Conservation (phyloP, 495 filamentous ascomycete genomes). For the Penicillium mononematosum region DNA sequence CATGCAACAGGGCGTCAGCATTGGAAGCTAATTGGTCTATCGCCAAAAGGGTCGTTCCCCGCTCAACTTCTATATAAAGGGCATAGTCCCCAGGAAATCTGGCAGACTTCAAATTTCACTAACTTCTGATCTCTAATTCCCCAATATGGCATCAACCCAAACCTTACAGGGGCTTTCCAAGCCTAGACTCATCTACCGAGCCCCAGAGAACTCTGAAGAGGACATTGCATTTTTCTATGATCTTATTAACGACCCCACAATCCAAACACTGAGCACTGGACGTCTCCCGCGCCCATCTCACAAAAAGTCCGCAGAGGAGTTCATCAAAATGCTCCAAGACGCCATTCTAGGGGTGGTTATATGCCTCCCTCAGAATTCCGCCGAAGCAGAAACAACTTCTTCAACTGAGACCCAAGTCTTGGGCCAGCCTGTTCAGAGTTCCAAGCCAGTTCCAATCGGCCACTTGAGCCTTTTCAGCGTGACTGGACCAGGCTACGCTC, state of each 20-base stretch:
- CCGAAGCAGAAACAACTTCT: not conserved
- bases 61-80: not conserved
- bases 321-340: not conserved
- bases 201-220: slow-evolving; percentile 12
- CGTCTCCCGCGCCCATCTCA: not conserved
- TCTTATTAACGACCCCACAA: not conserved
- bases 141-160: not conserved
- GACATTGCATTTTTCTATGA: slow-evolving; percentile 6
- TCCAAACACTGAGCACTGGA: slow-evolving; percentile 1
- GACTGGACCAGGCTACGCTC: slow-evolving; percentile 1
- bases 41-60: not conserved
- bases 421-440: not conserved
- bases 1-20: not conserved
- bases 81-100: not conserved
- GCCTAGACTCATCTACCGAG: slow-evolving; percentile 13
- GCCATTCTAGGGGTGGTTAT: slow-evolving; percentile 2
- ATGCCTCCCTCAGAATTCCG: not conserved
- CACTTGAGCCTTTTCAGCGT: not conserved
- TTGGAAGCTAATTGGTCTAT: not conserved
- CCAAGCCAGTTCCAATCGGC: slow-evolving; percentile 2
- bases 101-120: no score
- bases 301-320: not conserved
- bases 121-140: not conserved
- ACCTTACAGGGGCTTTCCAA: not conserved
- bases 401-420: not conserved